Conservation (phyloP, 2,329 filamentous ascomycete species). For the Microcyclospora tardicrescens region DNA sequence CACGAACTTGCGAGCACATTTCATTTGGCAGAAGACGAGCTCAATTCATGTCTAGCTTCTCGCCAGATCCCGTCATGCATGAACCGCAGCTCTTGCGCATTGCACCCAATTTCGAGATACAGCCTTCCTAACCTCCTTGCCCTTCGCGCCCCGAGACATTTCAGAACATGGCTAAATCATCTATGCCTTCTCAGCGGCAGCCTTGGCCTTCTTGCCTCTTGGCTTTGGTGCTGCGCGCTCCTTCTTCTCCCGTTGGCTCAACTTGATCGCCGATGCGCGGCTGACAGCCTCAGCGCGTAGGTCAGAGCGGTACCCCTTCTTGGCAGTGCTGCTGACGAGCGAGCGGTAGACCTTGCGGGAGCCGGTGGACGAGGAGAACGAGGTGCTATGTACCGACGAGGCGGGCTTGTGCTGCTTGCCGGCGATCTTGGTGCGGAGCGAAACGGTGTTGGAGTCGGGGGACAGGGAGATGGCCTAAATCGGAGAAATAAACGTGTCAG, state of each 20-base stretch:
- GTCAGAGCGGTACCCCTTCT: slow-evolving; percentile 62
- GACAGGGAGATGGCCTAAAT: slow-evolving; percentile 68
- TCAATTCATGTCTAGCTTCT: no score
- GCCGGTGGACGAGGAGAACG: slow-evolving; percentile 59
- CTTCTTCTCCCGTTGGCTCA: slow-evolving; percentile 60
- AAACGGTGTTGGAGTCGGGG: slow-evolving; percentile 65
- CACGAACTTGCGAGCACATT: no score
- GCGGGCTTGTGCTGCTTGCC: slow-evolving; percentile 62
- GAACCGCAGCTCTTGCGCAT: no score
- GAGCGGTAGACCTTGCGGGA: slow-evolving; percentile 81
- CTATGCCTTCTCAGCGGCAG: slow-evolving; percentile 10
- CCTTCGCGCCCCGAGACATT: no score
- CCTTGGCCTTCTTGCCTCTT: slow-evolving; percentile 22
- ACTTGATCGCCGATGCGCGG: slow-evolving; percentile 65
- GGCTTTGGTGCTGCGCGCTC: slow-evolving; percentile 53
- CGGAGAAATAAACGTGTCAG: slow-evolving; percentile 1
- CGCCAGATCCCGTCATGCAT: no score
- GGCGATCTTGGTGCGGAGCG: slow-evolving; percentile 58
- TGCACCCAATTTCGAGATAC: no score
- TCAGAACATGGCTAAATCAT: no score
- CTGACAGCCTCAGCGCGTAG: slow-evolving; percentile 54
- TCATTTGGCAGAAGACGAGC: no score
- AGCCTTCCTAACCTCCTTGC: no score
- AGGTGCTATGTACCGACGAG: slow-evolving; percentile 49
- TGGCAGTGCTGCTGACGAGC: slow-evolving; percentile 70